Base-by-base conservation (phyloP, 23 red algal species). In the Gracilaria gracilis region DNA sequence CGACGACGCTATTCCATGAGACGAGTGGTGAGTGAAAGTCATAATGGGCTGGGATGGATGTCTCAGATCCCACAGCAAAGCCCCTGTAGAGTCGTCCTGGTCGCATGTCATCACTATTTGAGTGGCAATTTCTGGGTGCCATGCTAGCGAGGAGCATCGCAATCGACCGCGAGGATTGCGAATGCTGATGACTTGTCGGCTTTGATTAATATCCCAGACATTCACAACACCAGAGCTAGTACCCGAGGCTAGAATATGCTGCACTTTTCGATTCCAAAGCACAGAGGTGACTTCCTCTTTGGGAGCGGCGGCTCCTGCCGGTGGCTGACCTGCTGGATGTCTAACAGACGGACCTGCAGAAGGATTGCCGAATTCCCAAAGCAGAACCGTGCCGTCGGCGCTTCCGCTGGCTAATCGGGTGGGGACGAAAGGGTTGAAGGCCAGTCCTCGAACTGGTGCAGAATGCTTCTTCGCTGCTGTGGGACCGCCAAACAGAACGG, bases 161-260 rank as follows among this genome's bases (percentile, higher is more conserved):
- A 85, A 53, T 42, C 94, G 84, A 23, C 91, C 93, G 36, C 85
- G 75, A 36, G 89, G 93, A 77, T 95, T 86, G 51, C 92, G 88
- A 77, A 98, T 88, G 61, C 76, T 84, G n/a, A 93, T 91, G 46
- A 98, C 96, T 40, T 82, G 88, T 29, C 85, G 75, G 78, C 92
- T 91, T 55, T 98, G 88, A 61, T 92, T 93, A 39, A 95, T 33
- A 55, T 98, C 96, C 96, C 96, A 98, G n/a, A 98, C 81, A 62
- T 85, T 92, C 15, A 89, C 58, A 16, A 93, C 64, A 37, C 96
- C 93, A 19, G 88, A 83, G 24, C 74, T 86, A 11, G 86, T 85
- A 27, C 70, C 96, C 3, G 88, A 70, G 33, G 84, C 93, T 37
- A 98, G 83, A 77, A 98, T 95, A 65, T 95, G 90, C 66, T 95